Evolutionary conservation across 768 basidiomycete genomes (phyloP).

Genomic region (Mycena crocata): DNA sequence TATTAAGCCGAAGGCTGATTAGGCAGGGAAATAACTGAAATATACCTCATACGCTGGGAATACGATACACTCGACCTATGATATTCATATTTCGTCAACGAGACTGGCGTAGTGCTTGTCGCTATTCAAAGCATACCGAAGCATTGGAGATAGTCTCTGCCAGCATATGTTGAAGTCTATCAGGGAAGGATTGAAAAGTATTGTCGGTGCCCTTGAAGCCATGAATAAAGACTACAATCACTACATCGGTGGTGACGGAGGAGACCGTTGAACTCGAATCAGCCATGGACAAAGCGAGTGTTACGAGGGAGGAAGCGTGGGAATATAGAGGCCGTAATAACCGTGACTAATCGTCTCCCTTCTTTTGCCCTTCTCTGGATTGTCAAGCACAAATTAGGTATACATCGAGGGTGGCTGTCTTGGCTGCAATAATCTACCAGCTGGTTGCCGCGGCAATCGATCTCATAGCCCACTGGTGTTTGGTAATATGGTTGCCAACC

Average conservation of each 20-base stretch:
- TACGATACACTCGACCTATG: conserved; percentile 76
- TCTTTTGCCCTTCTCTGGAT: too few relatives aligned
- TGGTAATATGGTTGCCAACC: not conserved
- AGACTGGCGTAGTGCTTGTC: too few relatives aligned
- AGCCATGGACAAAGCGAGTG: conserved; percentile 12
- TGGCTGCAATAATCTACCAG: too few relatives aligned
- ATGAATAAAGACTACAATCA: conserved; percentile 84
- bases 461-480: too few relatives aligned
- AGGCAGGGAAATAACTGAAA: not conserved
- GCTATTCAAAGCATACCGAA: conserved; percentile 10
- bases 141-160: conserved; percentile 66
- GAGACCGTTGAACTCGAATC: not conserved
- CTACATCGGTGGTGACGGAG: conserved; percentile 49
- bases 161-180: conserved; percentile 81
- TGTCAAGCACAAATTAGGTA: too few relatives aligned
- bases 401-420: too few relatives aligned
- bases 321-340: too few relatives aligned
- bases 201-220: conserved; percentile 68
- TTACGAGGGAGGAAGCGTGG: not conserved
- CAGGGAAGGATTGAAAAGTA: conserved; percentile 84
- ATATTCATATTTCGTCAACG: conserved; percentile 36
- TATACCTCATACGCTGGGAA: conserved; percentile 92
- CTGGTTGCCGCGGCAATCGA: too few relatives aligned
- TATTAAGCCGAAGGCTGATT: conserved; percentile 2
- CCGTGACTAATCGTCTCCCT: too few relatives aligned